A percentile compares a stretch with the other conserved stretches of the same genome.
Conservation (phyloP, 1,139 yeast genomes). For the Taphrina populina region DNA sequence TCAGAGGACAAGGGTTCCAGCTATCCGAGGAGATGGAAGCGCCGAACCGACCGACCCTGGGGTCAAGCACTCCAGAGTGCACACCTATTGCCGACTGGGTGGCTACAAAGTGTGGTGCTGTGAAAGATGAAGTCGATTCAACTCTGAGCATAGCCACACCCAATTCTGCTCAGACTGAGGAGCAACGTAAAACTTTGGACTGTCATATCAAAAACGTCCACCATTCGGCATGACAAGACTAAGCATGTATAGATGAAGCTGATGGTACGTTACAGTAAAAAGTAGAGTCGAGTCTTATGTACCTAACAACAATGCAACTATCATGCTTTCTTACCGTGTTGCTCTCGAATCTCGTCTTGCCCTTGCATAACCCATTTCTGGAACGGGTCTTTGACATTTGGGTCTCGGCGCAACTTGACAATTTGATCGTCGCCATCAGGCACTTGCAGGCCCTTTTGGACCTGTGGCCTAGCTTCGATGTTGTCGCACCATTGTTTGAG, state of each 20-base stretch:
- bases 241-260: too few relatives aligned
- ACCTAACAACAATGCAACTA: background rate
- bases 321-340: background rate
- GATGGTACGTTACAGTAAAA: too few relatives aligned
- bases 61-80: background rate
- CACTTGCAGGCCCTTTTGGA: slow-evolving; percentile 1
- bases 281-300: too few relatives aligned
- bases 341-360: background rate
- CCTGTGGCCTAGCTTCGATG: background rate
- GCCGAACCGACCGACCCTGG: background rate
- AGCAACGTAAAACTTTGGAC: too few relatives aligned
- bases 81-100: background rate
- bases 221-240: too few relatives aligned
- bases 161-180: too few relatives aligned
- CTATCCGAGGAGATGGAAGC: slow-evolving; percentile 9
- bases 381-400: background rate
- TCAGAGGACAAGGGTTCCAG: slow-evolving; percentile 10
- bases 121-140: too few relatives aligned
- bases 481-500: background rate
- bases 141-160: too few relatives aligned
- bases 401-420: background rate
- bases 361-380: slow-evolving; percentile 6
- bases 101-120: too few relatives aligned
- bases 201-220: too few relatives aligned
- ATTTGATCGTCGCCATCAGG: slow-evolving; percentile 33